Conservation (phyloP, 1,284 basidiomycete species). For the Heterobasidion parviporum region DNA sequence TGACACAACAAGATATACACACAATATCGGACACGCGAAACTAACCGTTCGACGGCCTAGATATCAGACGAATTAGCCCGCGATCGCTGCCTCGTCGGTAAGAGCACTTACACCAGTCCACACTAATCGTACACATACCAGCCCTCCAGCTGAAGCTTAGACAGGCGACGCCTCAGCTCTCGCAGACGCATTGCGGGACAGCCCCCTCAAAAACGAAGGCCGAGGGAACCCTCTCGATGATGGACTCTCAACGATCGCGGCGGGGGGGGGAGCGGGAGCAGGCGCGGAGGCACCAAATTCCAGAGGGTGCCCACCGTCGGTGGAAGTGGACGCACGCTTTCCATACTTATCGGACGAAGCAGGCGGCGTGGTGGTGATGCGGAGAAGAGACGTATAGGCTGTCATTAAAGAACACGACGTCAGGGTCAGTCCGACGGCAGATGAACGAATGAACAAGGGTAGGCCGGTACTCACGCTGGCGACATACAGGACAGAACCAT, state of each 20-base stretch:
- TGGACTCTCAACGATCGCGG: neutral
- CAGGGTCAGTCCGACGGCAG: neutral
- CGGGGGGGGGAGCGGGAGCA: neutral
- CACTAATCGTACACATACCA: neutral
- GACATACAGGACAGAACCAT: constrained; percentile 91
- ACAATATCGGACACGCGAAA: no score
- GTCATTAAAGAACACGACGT: constrained; percentile 2
- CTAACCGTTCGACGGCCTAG: no score
- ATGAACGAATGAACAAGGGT: neutral
- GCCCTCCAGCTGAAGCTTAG: neutral
- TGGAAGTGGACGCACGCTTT: constrained; percentile 25
- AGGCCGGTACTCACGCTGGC: constrained; percentile 58
- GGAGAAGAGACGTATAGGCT: constrained; percentile 84
- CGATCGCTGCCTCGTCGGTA: no score
- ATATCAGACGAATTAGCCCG: no score
- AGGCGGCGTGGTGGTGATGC: constrained; percentile 71
- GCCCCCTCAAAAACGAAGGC: neutral
- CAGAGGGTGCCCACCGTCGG: neutral
- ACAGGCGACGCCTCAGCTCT: neutral
- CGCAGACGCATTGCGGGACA: neutral
- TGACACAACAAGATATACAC: no score
- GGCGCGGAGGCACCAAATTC: neutral
- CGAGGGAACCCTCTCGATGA: neutral
- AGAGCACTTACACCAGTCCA: neutral
- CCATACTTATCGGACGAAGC: constrained; percentile 17